Percentiles rank a stretch among this genome's conserved stretches.
phyloP scores from a whole-genome alignment of 164 flowering plant species.

The Brasenia schreberi region DNA sequence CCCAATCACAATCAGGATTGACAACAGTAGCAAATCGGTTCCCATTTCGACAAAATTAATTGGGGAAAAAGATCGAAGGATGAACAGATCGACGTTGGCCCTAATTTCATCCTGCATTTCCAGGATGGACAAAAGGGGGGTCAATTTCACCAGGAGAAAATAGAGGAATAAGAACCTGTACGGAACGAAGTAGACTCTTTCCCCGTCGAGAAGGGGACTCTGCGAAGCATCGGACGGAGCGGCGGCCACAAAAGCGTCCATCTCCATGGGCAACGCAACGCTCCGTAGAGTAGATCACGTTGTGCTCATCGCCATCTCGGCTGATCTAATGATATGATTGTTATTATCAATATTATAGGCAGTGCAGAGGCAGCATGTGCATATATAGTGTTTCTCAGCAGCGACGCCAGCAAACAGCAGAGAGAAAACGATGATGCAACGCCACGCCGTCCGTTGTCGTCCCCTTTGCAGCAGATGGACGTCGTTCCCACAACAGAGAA shows the following conservation, averaged over 20 bases:
- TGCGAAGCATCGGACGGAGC: constrained; percentile 22
- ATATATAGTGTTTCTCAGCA: too few relatives aligned
- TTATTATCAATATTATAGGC: too few relatives aligned
- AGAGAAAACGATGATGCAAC: too few relatives aligned
- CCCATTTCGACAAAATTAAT: neutral
- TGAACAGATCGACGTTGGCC: neutral
- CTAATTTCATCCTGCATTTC: neutral
- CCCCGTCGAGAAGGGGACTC: constrained; percentile 20
- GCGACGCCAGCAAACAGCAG: too few relatives aligned
- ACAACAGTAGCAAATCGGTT: neutral
- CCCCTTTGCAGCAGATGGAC: too few relatives aligned
- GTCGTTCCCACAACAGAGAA: too few relatives aligned
- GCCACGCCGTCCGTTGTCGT: too few relatives aligned
- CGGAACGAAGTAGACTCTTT: constrained; percentile 70
- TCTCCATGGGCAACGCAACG: neutral
- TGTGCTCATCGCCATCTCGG: too few relatives aligned
- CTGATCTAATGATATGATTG: too few relatives aligned
- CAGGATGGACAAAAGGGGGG: neutral
- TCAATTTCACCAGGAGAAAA: neutral
- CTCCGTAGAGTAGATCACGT: too few relatives aligned
- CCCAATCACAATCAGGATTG: constrained; percentile 4
- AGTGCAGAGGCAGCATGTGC: too few relatives aligned
- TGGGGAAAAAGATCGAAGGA: neutral
- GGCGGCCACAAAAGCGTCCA: constrained; percentile 3
- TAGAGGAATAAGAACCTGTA: constrained; percentile 26